Evolutionary conservation across 2,329 filamentous ascomycete species (phyloP).

Genomic region (Cordyceps farinosa): DNA sequence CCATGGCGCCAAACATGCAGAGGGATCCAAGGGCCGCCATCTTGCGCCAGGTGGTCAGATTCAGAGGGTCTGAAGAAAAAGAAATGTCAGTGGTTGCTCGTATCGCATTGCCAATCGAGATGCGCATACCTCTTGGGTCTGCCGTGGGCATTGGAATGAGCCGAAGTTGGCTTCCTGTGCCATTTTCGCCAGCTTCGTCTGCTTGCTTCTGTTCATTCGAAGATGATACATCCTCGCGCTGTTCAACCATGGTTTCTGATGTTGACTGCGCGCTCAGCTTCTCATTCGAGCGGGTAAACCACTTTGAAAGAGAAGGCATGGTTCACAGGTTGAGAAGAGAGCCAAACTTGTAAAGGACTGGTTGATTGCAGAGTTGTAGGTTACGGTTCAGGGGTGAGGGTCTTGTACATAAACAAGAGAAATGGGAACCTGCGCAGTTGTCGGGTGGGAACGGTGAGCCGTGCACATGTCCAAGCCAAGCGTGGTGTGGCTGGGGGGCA

Average conservation of each 20-base stretch:
- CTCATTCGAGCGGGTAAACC: background rate
- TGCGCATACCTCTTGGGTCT: constrained; percentile 12
- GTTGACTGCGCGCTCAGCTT: background rate
- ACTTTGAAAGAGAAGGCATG: constrained; percentile 1
- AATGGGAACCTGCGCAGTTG: no score
- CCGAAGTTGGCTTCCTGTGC: no score
- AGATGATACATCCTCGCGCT: background rate
- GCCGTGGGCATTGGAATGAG: constrained; percentile 15
- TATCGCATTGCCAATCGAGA: background rate
- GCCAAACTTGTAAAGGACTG: background rate
- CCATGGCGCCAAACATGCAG: constrained; percentile 32
- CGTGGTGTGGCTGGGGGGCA: background rate
- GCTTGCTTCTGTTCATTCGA: background rate
- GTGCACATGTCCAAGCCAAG: background rate
- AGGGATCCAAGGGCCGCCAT: background rate
- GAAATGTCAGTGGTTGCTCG: background rate
- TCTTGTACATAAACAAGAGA: background rate
- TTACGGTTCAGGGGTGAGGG: background rate
- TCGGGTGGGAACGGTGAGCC: background rate
- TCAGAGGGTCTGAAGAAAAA: constrained; percentile 8
- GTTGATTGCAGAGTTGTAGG: background rate
- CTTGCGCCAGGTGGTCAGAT: constrained; percentile 9
- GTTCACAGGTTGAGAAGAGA: background rate
- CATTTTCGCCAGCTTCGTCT: background rate
- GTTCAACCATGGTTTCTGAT: constrained; percentile 7